Evolutionary conservation across 768 basidiomycete genomes (phyloP).

Genomic region (Pisolithus marmoratus): DNA sequence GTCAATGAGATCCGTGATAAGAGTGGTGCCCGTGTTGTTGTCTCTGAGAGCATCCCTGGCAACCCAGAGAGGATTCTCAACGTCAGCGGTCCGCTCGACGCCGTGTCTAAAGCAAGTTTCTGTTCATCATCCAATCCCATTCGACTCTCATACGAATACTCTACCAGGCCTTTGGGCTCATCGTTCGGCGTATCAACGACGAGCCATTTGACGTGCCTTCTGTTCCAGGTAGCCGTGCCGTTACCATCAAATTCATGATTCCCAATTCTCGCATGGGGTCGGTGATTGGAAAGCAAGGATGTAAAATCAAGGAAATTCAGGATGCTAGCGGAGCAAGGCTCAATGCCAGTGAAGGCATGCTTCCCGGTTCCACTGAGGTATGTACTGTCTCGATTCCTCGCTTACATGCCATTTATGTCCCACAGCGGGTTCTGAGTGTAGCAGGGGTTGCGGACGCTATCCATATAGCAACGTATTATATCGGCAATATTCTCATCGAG

Average conservation of each 20-base stretch:
- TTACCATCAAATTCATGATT: slow-evolving; percentile 99
- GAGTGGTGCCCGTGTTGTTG: slow-evolving; percentile 92
- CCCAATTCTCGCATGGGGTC: slow-evolving; percentile 99
- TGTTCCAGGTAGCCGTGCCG: slow-evolving; percentile 94
- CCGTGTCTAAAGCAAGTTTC: slow-evolving; percentile 86
- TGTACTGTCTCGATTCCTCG: slow-evolving; percentile 12
- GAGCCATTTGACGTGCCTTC: slow-evolving; percentile 98
- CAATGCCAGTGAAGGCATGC: slow-evolving; percentile 97
- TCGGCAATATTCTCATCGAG: slow-evolving; percentile 95
- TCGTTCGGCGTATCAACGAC: slow-evolving; percentile 97
- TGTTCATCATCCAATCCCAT: slow-evolving; percentile 1
- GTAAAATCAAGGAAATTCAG: slow-evolving; percentile 99
- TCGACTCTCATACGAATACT: slow-evolving; percentile 1
- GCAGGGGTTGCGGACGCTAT: slow-evolving; percentile 99
- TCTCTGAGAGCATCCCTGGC: slow-evolving; percentile 97
- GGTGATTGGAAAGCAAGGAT: slow-evolving; percentile 95
- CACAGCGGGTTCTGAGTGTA: slow-evolving; percentile 91
- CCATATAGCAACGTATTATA: slow-evolving; percentile 99
- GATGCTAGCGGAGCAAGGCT: slow-evolving; percentile 95
- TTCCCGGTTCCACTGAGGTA: slow-evolving; percentile 99
- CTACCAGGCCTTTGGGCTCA: slow-evolving; percentile 90
- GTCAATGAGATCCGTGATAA: slow-evolving; percentile 99
- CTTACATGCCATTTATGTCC: slow-evolving; percentile 12
- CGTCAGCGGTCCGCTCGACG: slow-evolving; percentile 93
- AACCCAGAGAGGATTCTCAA: slow-evolving; percentile 99